Percentiles rank a stretch among this genome's conserved stretches.
Evolutionary conservation across 208 protist species (phyloP).

Genomic region (Leishmania aethiopica): DNA sequence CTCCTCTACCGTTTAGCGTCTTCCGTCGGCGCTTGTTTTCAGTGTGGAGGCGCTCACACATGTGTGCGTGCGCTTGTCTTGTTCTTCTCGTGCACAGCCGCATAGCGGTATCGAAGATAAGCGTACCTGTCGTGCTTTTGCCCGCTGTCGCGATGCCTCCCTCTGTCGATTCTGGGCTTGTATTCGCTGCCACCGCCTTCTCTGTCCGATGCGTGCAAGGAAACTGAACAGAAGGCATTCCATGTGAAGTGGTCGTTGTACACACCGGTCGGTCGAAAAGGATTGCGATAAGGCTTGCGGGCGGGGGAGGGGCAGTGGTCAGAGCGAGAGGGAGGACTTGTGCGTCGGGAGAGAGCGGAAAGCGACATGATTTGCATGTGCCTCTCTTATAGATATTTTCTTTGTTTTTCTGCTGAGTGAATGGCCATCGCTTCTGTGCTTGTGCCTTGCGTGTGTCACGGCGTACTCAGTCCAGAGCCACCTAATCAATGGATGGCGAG

Average conservation of each 20-base stretch:
- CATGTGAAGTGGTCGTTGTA: not conserved
- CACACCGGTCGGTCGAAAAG: not conserved
- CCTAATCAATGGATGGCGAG: not conserved
- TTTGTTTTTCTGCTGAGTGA: not conserved
- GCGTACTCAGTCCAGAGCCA: not conserved
- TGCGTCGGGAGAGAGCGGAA: not conserved
- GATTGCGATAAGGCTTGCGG: not conserved
- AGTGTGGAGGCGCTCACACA: not conserved
- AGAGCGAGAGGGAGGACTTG: not conserved
- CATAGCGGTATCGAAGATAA: not conserved
- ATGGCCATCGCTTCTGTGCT: not conserved
- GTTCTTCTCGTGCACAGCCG: not conserved
- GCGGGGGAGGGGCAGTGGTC: not conserved
- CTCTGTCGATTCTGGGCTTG: not conserved
- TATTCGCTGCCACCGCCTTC: not conserved
- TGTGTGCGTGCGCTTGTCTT: not conserved
- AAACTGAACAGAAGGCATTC: not conserved
- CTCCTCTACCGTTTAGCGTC: not conserved
- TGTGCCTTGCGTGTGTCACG: not conserved
- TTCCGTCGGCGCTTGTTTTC: not conserved
- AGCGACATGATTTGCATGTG: not conserved
- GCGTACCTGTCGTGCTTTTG: not conserved
- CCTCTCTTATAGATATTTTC: not conserved
- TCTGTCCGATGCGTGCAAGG: not conserved
- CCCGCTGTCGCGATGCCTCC: not conserved